phyloP scores from a whole-genome alignment of 192 early-diverging fungal genomes.

The Podila horticola region DNA sequence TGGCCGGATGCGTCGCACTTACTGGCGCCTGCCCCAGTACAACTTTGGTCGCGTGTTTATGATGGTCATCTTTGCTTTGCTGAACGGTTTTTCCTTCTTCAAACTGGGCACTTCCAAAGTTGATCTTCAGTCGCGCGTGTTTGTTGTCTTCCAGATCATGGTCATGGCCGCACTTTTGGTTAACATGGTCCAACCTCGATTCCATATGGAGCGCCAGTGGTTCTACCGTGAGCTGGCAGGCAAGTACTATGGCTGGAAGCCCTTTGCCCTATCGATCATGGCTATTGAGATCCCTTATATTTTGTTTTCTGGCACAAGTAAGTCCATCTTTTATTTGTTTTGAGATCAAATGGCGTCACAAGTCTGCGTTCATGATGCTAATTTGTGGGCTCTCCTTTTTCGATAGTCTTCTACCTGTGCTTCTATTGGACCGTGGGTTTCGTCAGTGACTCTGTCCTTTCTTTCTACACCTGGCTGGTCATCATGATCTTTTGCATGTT shows the following conservation, averaged over 20 bases:
- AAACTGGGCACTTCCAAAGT: conserved; percentile 63
- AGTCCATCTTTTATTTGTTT: too few species aligned
- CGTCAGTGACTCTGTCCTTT: conserved; percentile 54
- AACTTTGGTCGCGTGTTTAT: conserved; percentile 75
- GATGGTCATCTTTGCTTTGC: conserved; percentile 67
- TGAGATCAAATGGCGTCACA: too few species aligned
- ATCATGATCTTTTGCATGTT: conserved; percentile 71
- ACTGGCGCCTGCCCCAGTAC: conserved; percentile 83
- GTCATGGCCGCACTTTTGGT: conserved; percentile 75
- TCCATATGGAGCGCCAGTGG: conserved; percentile 73
- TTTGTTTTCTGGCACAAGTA: conserved; percentile 61
- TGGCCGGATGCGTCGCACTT: conserved; percentile 69
- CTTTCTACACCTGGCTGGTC: conserved; percentile 73
- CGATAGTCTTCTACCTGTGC: conserved; percentile 65
- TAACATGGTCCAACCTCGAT: conserved; percentile 74
- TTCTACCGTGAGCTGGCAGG: conserved; percentile 74
- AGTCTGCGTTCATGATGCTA: too few species aligned
- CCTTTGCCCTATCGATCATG: conserved; percentile 73
- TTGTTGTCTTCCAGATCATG: conserved; percentile 77
- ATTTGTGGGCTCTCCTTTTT: too few species aligned
- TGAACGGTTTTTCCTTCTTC: conserved; percentile 81
- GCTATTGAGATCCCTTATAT: conserved; percentile 79
- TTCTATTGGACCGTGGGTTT: conserved; percentile 84
- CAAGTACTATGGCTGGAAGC: conserved; percentile 74
- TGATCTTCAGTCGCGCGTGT: conserved; percentile 75